These are phyloP conservation scores for Hyaloperonospora arabidopsidis DNA, from an alignment of 352 stramenopile genomes.

Conservation along the genomic window DNA sequence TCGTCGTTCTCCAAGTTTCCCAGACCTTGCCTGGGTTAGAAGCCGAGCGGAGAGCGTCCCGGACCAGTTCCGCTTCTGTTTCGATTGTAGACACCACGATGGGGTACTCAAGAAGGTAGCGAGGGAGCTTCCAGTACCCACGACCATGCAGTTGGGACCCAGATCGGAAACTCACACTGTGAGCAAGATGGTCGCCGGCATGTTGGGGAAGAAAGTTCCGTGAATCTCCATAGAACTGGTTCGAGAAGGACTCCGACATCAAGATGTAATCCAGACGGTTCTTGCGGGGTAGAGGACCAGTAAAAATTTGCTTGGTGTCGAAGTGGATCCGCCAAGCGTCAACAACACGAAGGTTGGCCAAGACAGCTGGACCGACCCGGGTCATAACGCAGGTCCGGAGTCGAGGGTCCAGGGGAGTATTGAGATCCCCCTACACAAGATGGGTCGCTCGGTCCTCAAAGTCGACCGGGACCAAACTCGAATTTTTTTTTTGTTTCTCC, in stretches of 20 bases:
- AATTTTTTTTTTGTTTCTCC: conserved; percentile 3
- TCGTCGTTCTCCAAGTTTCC: conserved; percentile 1
- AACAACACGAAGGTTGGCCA: neutral
- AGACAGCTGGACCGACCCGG: neutral
- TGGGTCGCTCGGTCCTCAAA: neutral
- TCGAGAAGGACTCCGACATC: neutral
- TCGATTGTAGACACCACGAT: conserved; percentile 1
- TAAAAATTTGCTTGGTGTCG: neutral
- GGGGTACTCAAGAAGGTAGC: conserved; percentile 1
- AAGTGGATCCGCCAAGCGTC: conserved; percentile 1
- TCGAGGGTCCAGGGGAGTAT: neutral
- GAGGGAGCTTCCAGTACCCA: neutral
- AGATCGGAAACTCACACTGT: neutral
- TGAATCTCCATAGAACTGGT: neutral
- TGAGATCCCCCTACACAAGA: neutral
- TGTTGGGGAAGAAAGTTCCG: neutral
- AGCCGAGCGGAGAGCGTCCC: neutral
- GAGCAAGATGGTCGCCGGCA: conserved; percentile 2
- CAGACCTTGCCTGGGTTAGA: neutral
- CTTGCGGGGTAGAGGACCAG: neutral
- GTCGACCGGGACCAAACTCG: neutral
- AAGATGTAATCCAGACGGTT: conserved; percentile 3
- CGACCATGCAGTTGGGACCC: conserved; percentile 1
- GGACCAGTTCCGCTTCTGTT: neutral
- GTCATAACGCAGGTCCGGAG: neutral